Percentiles rank a stretch among this genome's conserved stretches.
These are phyloP conservation scores for Colletotrichum salicis DNA, from an alignment of 2,329 filamentous ascomycete species.

Conservation along the genomic window DNA sequence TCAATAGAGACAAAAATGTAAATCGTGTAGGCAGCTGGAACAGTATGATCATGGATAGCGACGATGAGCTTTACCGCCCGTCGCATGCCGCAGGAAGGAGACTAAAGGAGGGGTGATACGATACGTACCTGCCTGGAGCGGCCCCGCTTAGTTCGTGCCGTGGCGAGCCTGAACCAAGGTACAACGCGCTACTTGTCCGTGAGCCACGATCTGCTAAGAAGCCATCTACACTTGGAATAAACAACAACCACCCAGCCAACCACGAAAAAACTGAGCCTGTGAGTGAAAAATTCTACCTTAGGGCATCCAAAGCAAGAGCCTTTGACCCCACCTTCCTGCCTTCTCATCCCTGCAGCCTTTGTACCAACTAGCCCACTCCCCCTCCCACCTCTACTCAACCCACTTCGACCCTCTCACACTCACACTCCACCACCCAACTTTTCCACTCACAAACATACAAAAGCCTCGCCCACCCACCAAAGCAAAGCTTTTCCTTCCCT, in stretches of 20 bases:
- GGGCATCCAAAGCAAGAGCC: background rate
- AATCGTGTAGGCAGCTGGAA: background rate
- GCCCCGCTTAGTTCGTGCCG: background rate
- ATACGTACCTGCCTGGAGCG: background rate
- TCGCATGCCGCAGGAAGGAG: background rate
- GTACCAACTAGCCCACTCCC: background rate
- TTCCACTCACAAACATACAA: conserved; percentile 11
- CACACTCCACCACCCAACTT: conserved; percentile 7
- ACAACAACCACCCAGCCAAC: background rate
- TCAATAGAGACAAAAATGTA: too few relatives aligned
- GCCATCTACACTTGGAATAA: background rate
- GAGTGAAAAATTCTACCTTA: conserved; percentile 3
- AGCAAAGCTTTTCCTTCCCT: conserved; percentile 2
- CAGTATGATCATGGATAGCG: background rate
- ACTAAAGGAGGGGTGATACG: background rate
- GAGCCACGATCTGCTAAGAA: background rate
- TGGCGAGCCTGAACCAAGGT: background rate
- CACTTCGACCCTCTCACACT: conserved; percentile 13
- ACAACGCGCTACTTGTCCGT: background rate
- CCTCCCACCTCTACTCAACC: conserved; percentile 4
- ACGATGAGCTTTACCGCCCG: background rate
- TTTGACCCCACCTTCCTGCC: background rate
- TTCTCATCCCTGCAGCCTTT: background rate
- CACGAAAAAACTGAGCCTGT: background rate
- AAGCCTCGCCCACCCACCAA: conserved; percentile 12